phyloP scores from a whole-genome alignment of 1,284 basidiomycete species.

The Neonothopanus nambi region DNA sequence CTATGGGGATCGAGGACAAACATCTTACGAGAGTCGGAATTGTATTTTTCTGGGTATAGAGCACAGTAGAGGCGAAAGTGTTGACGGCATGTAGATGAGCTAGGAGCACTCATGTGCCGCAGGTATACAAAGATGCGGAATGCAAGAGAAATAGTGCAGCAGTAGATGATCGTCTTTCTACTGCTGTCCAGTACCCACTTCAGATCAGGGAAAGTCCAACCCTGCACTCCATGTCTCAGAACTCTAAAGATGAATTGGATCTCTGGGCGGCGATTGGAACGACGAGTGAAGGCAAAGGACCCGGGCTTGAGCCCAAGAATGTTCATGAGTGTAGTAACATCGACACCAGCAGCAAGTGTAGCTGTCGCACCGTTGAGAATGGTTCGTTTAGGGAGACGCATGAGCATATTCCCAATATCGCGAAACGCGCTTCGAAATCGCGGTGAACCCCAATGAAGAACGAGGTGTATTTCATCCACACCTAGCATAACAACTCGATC shows the following conservation, averaged over 20 bases:
- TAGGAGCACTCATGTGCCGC: neutral
- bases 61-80: constrained; percentile 20
- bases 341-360: constrained; percentile 10
- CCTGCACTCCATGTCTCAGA: neutral
- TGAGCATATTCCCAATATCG: constrained; percentile 19
- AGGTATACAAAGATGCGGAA: constrained; percentile 19
- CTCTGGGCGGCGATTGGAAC: constrained; percentile 20
- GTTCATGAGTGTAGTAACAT: neutral
- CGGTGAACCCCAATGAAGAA: constrained; percentile 22
- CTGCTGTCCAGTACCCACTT: constrained; percentile 12
- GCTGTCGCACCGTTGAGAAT: constrained; percentile 15
- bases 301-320: constrained; percentile 15
- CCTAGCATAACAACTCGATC: constrained; percentile 13
- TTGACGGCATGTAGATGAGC: neutral
- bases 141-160: constrained; percentile 15
- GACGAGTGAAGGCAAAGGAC: constrained; percentile 10
- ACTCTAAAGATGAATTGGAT: constrained; percentile 12
- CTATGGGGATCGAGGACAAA: constrained; percentile 10
- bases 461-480: constrained; percentile 25
- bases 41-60: constrained; percentile 17
- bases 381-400: constrained; percentile 13
- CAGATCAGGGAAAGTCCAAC: constrained; percentile 13
- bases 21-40: constrained; percentile 13
- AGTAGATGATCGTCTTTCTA: constrained; percentile 11
- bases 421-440: constrained; percentile 21